Percentiles rank a stretch among this genome's conserved stretches.
Conservation (phyloP, 805 yeast species). For the Wickerhamomyces kurtzmanii region DNA sequence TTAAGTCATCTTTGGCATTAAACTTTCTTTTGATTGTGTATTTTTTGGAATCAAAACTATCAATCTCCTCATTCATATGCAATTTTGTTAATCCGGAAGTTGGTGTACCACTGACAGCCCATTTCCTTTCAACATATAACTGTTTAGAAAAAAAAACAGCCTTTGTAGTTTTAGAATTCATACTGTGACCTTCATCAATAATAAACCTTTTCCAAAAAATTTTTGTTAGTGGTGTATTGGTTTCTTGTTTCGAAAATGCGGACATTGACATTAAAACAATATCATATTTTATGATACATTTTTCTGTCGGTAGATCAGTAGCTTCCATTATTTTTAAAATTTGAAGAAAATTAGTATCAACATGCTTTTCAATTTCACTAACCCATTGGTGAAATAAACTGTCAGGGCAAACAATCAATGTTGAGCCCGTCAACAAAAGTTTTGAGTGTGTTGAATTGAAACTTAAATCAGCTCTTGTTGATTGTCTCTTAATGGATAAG, state of each 20-base stretch:
- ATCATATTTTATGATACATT: constrained; percentile 34
- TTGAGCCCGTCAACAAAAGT: constrained; percentile 37
- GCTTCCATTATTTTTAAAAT: constrained; percentile 19
- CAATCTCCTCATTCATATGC: constrained; percentile 25
- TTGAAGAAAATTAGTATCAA: constrained; percentile 25
- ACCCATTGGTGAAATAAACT: constrained; percentile 60
- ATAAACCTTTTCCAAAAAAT: constrained; percentile 62
- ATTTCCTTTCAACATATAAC: constrained; percentile 47
- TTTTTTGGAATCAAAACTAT: constrained; percentile 10
- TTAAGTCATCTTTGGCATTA: constrained; percentile 42
- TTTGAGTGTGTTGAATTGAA: no score
- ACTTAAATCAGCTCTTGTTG: constrained; percentile 8
- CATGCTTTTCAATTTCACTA: constrained; percentile 47
- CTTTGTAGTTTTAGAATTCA: constrained; percentile 41
- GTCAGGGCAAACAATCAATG: constrained; percentile 57
- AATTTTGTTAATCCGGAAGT: constrained; percentile 58
- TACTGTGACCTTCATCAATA: constrained; percentile 69
- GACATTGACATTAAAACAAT: constrained; percentile 40
- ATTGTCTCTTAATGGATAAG: constrained; percentile 8
- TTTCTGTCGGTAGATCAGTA: constrained; percentile 19
- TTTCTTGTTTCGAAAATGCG: constrained; percentile 30
- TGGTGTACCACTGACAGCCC: constrained; percentile 76
- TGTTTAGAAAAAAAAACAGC: constrained; percentile 37
- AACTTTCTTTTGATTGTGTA: constrained; percentile 41
- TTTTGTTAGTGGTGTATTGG: constrained; percentile 25